Base-by-base conservation (phyloP, 2,329 filamentous ascomycete species). In the Nemania sp. region DNA sequence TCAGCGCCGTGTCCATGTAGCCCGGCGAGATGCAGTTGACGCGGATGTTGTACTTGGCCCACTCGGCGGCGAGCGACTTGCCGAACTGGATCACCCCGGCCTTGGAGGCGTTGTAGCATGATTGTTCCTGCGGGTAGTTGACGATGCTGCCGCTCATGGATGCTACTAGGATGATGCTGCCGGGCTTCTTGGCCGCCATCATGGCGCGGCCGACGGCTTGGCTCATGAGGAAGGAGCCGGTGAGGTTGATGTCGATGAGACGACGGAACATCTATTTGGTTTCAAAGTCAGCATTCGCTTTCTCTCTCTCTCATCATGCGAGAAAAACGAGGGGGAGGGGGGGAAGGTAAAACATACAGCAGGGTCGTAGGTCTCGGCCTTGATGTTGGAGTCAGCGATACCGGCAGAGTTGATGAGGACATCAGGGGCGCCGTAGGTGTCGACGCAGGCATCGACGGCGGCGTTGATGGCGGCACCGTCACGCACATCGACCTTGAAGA, bases 51-150 rank as follows among this genome's bases (percentile, higher is more conserved):
- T 93, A 87, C 82, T 92, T 91, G 76, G 92, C 91, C 92, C 93
- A 95, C 82, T 96, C 93, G 63, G 92, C 92, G 51, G 92, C 92
- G 26, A 96, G 88, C 3, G 91, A 93, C 84, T 92, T 93, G 80
- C 89, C 91, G 61, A 94, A 87, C 81, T 93, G 90, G 72, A 93
- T 87, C 43, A 94, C 91, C 74, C 89, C 92, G 18, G 92, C 91
- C 87, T 94, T 94, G 81, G 90, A 93, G 32, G 92, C 91, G 77
- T 94, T 94, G 87, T 95, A 95, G 81, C 90, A 92, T 54, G 86
- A 89, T 82, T 94, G 92, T 83, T 93, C 90, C 82, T 94, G 92
- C 6, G 92, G 92, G 84, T 90, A 94, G 88, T 95, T 95, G 86
- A 94, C 92, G 72, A 95, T 89, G 82, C 89, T 88, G 72, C 92